Percentiles rank a stretch among this genome's conserved stretches.
These are phyloP conservation scores for Salix caprea DNA, from an alignment of 345 rosid species.

Conservation along the genomic window DNA sequence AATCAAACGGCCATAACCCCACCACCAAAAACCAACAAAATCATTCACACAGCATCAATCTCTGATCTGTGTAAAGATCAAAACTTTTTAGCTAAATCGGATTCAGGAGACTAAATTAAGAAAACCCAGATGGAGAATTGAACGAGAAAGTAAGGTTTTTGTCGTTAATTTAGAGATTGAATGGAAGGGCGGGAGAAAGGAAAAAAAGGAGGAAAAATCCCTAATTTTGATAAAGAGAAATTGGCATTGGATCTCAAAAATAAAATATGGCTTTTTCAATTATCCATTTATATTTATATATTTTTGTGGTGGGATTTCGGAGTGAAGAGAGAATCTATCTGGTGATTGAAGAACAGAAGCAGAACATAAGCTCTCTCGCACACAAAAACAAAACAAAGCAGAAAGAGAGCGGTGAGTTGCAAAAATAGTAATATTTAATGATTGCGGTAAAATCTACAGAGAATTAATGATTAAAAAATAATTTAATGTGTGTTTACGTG, in stretches of 20 bases:
- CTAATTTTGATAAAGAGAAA: slow-evolving; percentile 32
- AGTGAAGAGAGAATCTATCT: slow-evolving; percentile 42
- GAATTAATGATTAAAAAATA: background rate
- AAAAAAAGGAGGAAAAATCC: slow-evolving; percentile 20
- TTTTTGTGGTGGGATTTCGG: slow-evolving; percentile 17
- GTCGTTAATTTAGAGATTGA: slow-evolving; percentile 2
- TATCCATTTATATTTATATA: background rate
- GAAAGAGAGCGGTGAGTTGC: slow-evolving; percentile 2
- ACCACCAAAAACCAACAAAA: slow-evolving; percentile 17
- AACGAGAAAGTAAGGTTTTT: slow-evolving; percentile 3
- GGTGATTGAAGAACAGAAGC: slow-evolving; percentile 11
- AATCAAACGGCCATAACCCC: slow-evolving; percentile 22
- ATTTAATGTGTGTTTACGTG: background rate
- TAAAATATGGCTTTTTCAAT: background rate
- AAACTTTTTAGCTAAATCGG: slow-evolving; percentile 27
- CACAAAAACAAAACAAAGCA: background rate
- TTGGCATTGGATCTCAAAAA: slow-evolving; percentile 46
- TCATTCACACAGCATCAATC: slow-evolving; percentile 15
- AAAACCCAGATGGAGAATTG: slow-evolving; percentile 17
- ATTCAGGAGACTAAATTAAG: slow-evolving; percentile 16
- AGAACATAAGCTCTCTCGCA: background rate
- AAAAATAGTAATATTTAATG: background rate
- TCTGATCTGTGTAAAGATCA: slow-evolving; percentile 31
- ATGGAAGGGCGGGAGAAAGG: background rate
- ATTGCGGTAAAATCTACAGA: background rate